A percentile compares a stretch with the other conserved stretches of the same genome.
Conservation (phyloP, 768 basidiomycete species). For the Pleurotus giganteus region DNA sequence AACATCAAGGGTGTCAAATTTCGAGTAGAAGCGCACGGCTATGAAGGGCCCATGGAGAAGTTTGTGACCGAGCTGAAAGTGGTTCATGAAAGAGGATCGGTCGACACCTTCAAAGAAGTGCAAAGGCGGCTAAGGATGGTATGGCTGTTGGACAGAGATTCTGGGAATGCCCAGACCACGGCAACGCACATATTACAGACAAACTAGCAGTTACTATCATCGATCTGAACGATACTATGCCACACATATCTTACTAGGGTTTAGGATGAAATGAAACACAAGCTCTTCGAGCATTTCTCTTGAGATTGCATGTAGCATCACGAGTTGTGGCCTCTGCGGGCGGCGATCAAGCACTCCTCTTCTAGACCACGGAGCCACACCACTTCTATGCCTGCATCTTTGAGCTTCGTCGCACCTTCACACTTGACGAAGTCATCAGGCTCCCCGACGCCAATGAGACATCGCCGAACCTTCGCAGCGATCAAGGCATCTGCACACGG, state of each 20-base stretch:
- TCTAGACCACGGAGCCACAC: slow-evolving; percentile 76
- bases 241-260: neutral
- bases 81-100: slow-evolving; percentile 84
- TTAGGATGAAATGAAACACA: neutral
- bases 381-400: slow-evolving; percentile 69
- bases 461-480: slow-evolving; percentile 62
- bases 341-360: slow-evolving; percentile 75
- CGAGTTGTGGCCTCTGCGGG: slow-evolving; percentile 49
- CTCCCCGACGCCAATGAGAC: slow-evolving; percentile 88
- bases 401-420: slow-evolving; percentile 76
- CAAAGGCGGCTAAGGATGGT: slow-evolving; percentile 61
- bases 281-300: neutral
- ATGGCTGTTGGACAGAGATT: slow-evolving; percentile 61
- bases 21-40: slow-evolving; percentile 69
- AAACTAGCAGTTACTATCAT: neutral
- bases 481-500: slow-evolving; percentile 88
- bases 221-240: neutral
- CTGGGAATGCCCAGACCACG: neutral
- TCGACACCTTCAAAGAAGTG: slow-evolving; percentile 76
- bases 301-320: neutral
- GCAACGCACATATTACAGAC: neutral
- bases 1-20: slow-evolving; percentile 74
- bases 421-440: slow-evolving; percentile 94
- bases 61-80: slow-evolving; percentile 57
- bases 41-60: slow-evolving; percentile 37